Percentiles rank a stretch among this genome's conserved stretches.
phyloP scores from a whole-genome alignment of 2,329 filamentous ascomycete species.

The Dichotomopilus funicola region DNA sequence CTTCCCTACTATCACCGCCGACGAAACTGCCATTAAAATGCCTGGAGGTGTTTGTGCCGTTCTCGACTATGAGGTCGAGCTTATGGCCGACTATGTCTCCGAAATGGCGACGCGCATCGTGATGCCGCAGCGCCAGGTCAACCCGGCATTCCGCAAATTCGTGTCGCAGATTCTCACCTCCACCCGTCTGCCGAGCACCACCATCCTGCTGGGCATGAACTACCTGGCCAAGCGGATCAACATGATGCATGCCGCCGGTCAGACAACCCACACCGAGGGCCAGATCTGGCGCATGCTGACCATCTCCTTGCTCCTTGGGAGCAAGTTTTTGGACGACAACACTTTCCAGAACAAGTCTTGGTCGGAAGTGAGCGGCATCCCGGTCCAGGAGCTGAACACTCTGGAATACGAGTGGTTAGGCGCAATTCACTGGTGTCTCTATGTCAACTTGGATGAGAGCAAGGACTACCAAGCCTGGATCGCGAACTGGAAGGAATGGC shows the following conservation, averaged over 20 bases:
- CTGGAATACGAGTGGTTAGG: slow-evolving; percentile 85
- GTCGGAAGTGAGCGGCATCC: slow-evolving; percentile 90
- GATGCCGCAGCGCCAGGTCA: slow-evolving; percentile 47
- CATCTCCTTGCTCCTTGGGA: slow-evolving; percentile 75
- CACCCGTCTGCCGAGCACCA: slow-evolving; percentile 82
- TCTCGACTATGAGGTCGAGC: slow-evolving; percentile 93
- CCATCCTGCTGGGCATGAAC: slow-evolving; percentile 83
- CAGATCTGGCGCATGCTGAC: slow-evolving; percentile 86
- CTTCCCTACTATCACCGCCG: neutral
- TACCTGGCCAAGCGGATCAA: slow-evolving; percentile 81
- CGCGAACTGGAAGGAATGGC: slow-evolving; percentile 54
- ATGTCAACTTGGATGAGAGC: slow-evolving; percentile 73
- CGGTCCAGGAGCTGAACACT: slow-evolving; percentile 74
- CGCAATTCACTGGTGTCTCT: slow-evolving; percentile 76
- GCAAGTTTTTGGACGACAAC: slow-evolving; percentile 95
- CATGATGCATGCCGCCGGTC: slow-evolving; percentile 53
- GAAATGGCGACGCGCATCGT: slow-evolving; percentile 68
- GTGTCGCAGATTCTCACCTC: slow-evolving; percentile 86
- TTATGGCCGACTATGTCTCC: slow-evolving; percentile 91
- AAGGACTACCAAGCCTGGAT: slow-evolving; percentile 63
- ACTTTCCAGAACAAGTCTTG: slow-evolving; percentile 96
- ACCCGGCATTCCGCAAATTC: slow-evolving; percentile 80
- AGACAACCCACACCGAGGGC: slow-evolving; percentile 55
- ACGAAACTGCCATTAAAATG: slow-evolving; percentile 43
- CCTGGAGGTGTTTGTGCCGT: slow-evolving; percentile 84